These are phyloP conservation scores for Piper longum DNA, from an alignment of 164 flowering plant species.

Conservation along the genomic window DNA sequence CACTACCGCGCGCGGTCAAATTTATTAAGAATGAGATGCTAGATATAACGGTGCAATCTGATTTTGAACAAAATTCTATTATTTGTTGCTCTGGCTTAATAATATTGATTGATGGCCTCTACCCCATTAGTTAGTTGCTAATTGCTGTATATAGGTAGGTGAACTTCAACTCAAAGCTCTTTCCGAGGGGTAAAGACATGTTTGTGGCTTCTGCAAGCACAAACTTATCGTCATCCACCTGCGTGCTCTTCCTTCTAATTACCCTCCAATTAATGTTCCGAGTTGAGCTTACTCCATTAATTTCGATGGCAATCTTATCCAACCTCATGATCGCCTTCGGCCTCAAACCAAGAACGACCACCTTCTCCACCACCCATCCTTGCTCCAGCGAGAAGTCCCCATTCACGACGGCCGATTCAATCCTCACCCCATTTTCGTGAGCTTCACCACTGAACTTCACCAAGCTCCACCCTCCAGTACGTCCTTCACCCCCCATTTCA, in stretches of 20 bases:
- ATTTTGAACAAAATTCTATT: no score
- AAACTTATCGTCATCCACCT: constrained; percentile 8
- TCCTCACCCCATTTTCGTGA: constrained; percentile 7
- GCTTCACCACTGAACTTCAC: constrained; percentile 26
- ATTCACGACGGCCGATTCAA: constrained; percentile 40
- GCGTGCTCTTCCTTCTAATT: constrained; percentile 1
- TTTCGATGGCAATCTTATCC: background rate
- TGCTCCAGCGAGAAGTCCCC: constrained; percentile 35
- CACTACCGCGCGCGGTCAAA: no score
- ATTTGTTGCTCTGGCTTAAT: no score
- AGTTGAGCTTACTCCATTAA: background rate
- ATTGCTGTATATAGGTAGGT: no score
- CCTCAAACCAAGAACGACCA: constrained; percentile 39
- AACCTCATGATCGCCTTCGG: background rate
- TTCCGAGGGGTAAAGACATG: constrained; percentile 27
- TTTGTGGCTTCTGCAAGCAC: constrained; percentile 16
- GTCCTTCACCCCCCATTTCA: constrained; percentile 37
- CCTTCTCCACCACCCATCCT: constrained; percentile 39
- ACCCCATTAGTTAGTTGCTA: no score
- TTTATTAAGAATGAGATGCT: no score
- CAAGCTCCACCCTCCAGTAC: constrained; percentile 32
- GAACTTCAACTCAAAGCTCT: constrained; percentile 26
- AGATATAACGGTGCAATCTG: no score
- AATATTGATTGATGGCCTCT: no score
- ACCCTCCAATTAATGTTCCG: background rate